Evolutionary conservation across 441 rosid species (phyloP).

Genomic region (Pelargonium cotyledonis): DNA sequence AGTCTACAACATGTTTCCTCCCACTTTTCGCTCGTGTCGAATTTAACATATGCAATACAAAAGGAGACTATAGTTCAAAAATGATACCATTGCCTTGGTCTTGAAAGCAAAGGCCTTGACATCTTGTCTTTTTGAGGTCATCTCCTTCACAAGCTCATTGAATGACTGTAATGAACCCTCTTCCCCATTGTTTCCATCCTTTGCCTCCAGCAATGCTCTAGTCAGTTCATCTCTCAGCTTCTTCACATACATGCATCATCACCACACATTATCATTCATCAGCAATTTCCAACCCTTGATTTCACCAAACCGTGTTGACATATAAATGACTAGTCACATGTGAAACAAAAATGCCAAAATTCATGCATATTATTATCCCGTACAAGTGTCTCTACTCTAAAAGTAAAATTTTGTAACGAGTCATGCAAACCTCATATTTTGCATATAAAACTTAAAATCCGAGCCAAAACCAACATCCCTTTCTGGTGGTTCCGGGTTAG

Average conservation of each 20-base stretch:
- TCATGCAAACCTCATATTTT: too few relatives aligned
- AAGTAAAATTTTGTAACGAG: too few relatives aligned
- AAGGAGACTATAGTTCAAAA: not conserved
- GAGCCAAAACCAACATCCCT: too few relatives aligned
- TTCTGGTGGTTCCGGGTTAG: too few relatives aligned
- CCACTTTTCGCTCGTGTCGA: too few relatives aligned
- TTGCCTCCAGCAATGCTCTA: slow-evolving; percentile 62
- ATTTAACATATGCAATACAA: too few relatives aligned
- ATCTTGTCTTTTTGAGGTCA: slow-evolving; percentile 55
- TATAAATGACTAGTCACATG: not conserved
- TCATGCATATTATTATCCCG: not conserved
- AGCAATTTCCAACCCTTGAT: slow-evolving; percentile 7
- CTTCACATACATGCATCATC: slow-evolving; percentile 33
- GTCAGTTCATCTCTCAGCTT: slow-evolving; percentile 69
- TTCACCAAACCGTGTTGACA: not conserved
- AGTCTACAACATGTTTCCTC: too few relatives aligned
- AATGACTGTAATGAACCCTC: slow-evolving; percentile 54
- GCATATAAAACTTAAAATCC: too few relatives aligned
- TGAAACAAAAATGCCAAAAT: not conserved
- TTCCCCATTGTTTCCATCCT: slow-evolving; percentile 34
- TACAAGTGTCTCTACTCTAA: too few relatives aligned
- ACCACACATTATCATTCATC: slow-evolving; percentile 2
- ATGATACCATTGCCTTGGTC: slow-evolving; percentile 68
- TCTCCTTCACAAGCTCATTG: slow-evolving; percentile 60
- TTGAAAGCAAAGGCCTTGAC: slow-evolving; percentile 65